A percentile compares a stretch with the other conserved stretches of the same genome.
Evolutionary conservation across 1,139 yeast species (phyloP).

Genomic region (Fermentozyma sake): DNA sequence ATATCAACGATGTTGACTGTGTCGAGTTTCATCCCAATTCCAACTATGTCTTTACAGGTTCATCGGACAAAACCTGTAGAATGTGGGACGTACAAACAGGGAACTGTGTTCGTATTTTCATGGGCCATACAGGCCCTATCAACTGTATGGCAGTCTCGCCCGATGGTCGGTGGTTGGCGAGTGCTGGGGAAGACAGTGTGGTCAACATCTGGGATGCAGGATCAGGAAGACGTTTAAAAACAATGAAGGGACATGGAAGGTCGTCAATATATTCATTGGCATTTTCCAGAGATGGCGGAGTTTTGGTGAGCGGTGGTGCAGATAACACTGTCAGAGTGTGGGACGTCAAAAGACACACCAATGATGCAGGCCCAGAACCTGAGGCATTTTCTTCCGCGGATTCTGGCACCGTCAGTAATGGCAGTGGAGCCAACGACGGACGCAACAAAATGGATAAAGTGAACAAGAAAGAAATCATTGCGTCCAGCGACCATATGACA

Average conservation of each 20-base stretch:
- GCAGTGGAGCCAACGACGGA: slow-evolving; percentile 9
- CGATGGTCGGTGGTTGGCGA: slow-evolving; percentile 94
- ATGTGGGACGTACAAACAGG: slow-evolving; percentile 98
- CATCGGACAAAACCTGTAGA: slow-evolving; percentile 90
- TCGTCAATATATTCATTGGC: slow-evolving; percentile 81
- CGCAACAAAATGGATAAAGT: slow-evolving; percentile 27
- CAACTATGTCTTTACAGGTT: slow-evolving; percentile 89
- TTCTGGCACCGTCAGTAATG: slow-evolving; percentile 11
- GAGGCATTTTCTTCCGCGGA: slow-evolving; percentile 51
- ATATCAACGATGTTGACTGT: slow-evolving; percentile 91
- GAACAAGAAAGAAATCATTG: slow-evolving; percentile 64
- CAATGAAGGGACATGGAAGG: slow-evolving; percentile 88
- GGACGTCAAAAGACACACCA: slow-evolving; percentile 86
- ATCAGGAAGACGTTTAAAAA: slow-evolving; percentile 78
- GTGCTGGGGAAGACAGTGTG: slow-evolving; percentile 90
- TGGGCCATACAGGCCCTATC: slow-evolving; percentile 89
- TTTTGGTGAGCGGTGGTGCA: slow-evolving; percentile 87
- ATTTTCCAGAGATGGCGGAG: slow-evolving; percentile 84
- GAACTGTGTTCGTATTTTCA: slow-evolving; percentile 84
- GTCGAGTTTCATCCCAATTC: slow-evolving; percentile 96
- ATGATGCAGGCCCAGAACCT: slow-evolving; percentile 77
- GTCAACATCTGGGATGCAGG: slow-evolving; percentile 95
- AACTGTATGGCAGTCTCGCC: slow-evolving; percentile 87
- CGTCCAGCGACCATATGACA: slow-evolving; percentile 87
- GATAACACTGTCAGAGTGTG: slow-evolving; percentile 92